Percentiles rank a stretch among this genome's conserved stretches.
Evolutionary conservation across 805 yeast genomes (phyloP).

Genomic region (Candida pseudoglaebosa): DNA sequence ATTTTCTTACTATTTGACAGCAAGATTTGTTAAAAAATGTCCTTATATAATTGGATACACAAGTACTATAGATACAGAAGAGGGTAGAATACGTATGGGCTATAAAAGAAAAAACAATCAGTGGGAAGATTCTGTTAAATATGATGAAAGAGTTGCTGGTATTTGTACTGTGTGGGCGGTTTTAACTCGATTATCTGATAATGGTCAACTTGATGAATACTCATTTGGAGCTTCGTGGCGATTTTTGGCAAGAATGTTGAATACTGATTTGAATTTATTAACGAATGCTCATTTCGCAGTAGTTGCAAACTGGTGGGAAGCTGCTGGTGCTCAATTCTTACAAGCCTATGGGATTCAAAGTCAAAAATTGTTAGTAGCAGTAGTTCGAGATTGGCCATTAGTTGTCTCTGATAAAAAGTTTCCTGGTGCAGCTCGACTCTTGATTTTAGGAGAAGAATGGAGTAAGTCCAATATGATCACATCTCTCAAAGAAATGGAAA

Average conservation of each 20-base stretch:
- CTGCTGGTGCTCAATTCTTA: slow-evolving; percentile 56
- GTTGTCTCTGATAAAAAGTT: slow-evolving; percentile 47
- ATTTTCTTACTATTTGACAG: slow-evolving; percentile 55
- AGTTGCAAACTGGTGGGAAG: slow-evolving; percentile 90
- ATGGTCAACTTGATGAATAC: slow-evolving; percentile 31
- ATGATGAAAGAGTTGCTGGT: slow-evolving; percentile 85
- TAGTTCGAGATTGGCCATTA: slow-evolving; percentile 52
- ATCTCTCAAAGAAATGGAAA: slow-evolving; percentile 42
- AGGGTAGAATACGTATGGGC: slow-evolving; percentile 83
- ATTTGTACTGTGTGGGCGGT: slow-evolving; percentile 78
- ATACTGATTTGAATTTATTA: slow-evolving; percentile 47
- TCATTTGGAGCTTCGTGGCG: slow-evolving; percentile 57
- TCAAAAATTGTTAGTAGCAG: slow-evolving; percentile 48
- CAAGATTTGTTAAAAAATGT: slow-evolving; percentile 87
- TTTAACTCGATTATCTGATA: slow-evolving; percentile 46
- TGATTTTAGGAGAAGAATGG: slow-evolving; percentile 82
- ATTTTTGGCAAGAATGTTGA: slow-evolving; percentile 67
- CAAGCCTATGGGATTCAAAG: slow-evolving; percentile 68
- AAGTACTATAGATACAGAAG: slow-evolving; percentile 71
- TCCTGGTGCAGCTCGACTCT: slow-evolving; percentile 77
- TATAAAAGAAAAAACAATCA: slow-evolving; percentile 60
- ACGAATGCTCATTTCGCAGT: slow-evolving; percentile 69
- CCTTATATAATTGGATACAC: slow-evolving; percentile 83
- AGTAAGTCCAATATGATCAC: slow-evolving; percentile 41
- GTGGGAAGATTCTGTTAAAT: slow-evolving; percentile 62